These are phyloP conservation scores for Xerocomellus amylosporus DNA, from an alignment of 768 basidiomycete genomes.

Conservation along the genomic window DNA sequence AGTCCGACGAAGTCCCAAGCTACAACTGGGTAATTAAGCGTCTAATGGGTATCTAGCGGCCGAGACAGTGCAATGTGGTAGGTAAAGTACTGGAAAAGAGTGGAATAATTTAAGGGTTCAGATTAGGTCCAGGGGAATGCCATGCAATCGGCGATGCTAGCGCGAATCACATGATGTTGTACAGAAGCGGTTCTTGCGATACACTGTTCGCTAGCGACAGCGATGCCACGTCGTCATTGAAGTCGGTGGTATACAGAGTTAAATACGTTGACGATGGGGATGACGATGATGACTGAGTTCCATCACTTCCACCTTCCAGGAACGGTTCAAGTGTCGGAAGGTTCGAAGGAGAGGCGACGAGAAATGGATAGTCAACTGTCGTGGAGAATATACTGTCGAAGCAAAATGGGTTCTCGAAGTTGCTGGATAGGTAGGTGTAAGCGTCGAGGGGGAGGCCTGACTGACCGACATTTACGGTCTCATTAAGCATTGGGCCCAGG, in stretches of 20 bases:
- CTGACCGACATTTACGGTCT: neutral
- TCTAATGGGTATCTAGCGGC: constrained; percentile 1
- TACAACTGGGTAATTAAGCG: neutral
- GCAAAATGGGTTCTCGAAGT: constrained; percentile 1
- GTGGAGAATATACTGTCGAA: constrained; percentile 4
- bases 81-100: constrained; percentile 10
- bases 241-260: constrained; percentile 10
- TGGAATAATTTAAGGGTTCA: neutral
- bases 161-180: constrained; percentile 18
- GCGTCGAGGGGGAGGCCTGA: neutral
- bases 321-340: constrained; percentile 15
- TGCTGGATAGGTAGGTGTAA: constrained; percentile 1
- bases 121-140: neutral
- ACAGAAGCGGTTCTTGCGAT: constrained; percentile 12
- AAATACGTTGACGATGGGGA: constrained; percentile 27
- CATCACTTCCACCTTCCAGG: constrained; percentile 14
- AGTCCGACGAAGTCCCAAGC: neutral
- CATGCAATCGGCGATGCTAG: constrained; percentile 3
- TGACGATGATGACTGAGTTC: constrained; percentile 19
- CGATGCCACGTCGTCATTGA: constrained; percentile 7
- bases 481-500: constrained; percentile 2
- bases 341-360: constrained; percentile 4
- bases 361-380: constrained; percentile 6
- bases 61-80: neutral
- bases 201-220: constrained; percentile 4